Conservation (phyloP, 768 basidiomycete genomes). For the Boletus sensibilis region DNA sequence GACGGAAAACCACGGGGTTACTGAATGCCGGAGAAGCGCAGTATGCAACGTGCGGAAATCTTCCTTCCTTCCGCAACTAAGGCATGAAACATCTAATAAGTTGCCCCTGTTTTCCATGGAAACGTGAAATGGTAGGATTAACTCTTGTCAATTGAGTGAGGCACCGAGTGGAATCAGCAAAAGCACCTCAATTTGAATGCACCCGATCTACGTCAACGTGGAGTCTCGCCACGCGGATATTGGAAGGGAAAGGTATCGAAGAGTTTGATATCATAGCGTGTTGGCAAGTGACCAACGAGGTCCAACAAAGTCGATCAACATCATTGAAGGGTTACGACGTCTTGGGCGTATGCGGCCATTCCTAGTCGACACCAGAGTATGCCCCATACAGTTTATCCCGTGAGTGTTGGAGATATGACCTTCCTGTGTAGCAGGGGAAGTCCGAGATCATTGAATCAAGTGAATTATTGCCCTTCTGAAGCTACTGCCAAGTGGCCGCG, state of each 20-base stretch:
- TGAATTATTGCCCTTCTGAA: neutral
- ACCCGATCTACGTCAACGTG: neutral
- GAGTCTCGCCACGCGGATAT: neutral
- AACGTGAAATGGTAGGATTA: no score
- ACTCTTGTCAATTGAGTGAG: no score
- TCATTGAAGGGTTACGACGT: neutral
- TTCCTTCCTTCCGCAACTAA: neutral
- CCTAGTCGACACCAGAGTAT: neutral
- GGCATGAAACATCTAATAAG: neutral
- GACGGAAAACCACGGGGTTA: neutral
- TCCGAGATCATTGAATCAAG: neutral
- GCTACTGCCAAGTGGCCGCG: no score
- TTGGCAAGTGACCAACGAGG: no score
- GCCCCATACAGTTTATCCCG: neutral
- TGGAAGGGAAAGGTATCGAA: neutral
- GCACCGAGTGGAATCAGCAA: neutral
- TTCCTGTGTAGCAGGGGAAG: neutral
- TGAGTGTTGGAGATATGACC: neutral
- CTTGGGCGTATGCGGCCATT: neutral
- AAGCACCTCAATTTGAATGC: neutral
- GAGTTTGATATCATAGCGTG: neutral
- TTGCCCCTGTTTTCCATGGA: no score
- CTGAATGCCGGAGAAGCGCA: no score
- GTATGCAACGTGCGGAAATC: no score
- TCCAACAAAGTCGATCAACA: neutral